Evolutionary conservation across 805 yeast genomes (phyloP).

Genomic region (Candida methanosorbosa): DNA sequence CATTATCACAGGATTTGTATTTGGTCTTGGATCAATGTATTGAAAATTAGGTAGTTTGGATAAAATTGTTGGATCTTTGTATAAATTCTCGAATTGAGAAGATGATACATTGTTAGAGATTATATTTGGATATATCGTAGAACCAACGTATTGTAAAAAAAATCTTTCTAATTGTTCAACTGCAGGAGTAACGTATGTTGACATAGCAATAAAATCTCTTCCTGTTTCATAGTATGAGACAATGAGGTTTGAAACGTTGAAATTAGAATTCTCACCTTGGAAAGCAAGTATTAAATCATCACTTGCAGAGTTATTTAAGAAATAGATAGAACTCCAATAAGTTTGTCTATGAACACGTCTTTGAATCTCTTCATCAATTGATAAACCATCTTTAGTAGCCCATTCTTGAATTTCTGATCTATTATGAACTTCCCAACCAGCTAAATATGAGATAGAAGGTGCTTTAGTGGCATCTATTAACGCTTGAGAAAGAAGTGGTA

Average conservation of each 20-base stretch:
- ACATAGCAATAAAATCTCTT: constrained; percentile 47
- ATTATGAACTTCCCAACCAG: constrained; percentile 30
- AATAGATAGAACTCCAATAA: constrained; percentile 58
- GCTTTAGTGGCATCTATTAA: constrained; percentile 8
- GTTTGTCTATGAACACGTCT: constrained; percentile 42
- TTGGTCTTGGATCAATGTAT: constrained; percentile 40
- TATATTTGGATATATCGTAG: constrained; percentile 16
- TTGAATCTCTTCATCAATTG: constrained; percentile 29
- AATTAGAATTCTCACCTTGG: constrained; percentile 21
- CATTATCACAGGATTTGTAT: constrained; percentile 35
- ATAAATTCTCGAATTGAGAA: constrained; percentile 14
- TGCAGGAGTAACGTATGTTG: constrained; percentile 34
- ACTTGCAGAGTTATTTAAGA: constrained; percentile 34
- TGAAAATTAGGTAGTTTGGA: constrained; percentile 12
- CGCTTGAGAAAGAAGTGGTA: constrained; percentile 24
- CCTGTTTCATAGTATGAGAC: constrained; percentile 47
- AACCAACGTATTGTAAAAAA: constrained; percentile 14
- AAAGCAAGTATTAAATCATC: constrained; percentile 33
- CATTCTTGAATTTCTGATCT: constrained; percentile 9
- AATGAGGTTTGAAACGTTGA: constrained; percentile 17
- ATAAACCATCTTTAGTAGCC: constrained; percentile 24
- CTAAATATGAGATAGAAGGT: constrained; percentile 11
- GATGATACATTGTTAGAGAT: constrained; percentile 18
- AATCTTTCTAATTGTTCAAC: constrained; percentile 26
- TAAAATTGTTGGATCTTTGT: constrained; percentile 7